Evolutionary conservation across 805 yeast genomes (phyloP).

Genomic region (Ogataea paradorogensis): DNA sequence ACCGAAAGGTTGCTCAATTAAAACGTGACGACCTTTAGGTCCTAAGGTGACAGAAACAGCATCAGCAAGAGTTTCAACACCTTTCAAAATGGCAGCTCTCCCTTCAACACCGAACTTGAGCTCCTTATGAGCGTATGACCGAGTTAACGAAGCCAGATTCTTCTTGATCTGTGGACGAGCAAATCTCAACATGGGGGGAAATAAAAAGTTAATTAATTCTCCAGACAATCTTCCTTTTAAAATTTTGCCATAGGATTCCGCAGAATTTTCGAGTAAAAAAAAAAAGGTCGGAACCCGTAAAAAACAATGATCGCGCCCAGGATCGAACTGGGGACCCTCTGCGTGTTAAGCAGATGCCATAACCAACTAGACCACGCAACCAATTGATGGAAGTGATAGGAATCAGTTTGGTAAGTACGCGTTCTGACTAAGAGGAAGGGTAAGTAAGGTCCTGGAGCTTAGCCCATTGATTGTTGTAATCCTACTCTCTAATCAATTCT

Average conservation of each 20-base stretch:
- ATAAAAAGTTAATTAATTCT: constrained; percentile 4
- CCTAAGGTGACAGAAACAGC: constrained; percentile 97
- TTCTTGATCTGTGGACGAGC: constrained; percentile 43
- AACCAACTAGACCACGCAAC: constrained; percentile 99
- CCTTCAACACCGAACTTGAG: constrained; percentile 96
- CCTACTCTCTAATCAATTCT: no score
- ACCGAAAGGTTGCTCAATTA: constrained; percentile 95
- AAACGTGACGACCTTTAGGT: constrained; percentile 96
- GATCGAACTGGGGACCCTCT: constrained; percentile 99
- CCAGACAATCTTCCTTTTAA: constrained; percentile 7
- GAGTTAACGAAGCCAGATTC: constrained; percentile 41
- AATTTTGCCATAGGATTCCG: constrained; percentile 4
- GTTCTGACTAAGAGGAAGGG: no score
- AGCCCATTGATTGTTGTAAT: no score
- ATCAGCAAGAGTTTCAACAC: constrained; percentile 92
- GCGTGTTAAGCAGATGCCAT: constrained; percentile 99
- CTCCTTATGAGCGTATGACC: constrained; percentile 76
- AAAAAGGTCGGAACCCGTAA: constrained; percentile 16
- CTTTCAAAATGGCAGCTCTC: constrained; percentile 87
- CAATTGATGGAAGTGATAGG: constrained; percentile 34
- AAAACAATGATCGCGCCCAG: constrained; percentile 96
- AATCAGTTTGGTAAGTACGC: no score
- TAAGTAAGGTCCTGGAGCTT: no score
- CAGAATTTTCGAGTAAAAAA: constrained; percentile 11
- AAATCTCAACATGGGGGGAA: constrained; percentile 44